Evolutionary conservation across 2,329 filamentous ascomycete species (phyloP).

Genomic region (Xylaria sp.): DNA sequence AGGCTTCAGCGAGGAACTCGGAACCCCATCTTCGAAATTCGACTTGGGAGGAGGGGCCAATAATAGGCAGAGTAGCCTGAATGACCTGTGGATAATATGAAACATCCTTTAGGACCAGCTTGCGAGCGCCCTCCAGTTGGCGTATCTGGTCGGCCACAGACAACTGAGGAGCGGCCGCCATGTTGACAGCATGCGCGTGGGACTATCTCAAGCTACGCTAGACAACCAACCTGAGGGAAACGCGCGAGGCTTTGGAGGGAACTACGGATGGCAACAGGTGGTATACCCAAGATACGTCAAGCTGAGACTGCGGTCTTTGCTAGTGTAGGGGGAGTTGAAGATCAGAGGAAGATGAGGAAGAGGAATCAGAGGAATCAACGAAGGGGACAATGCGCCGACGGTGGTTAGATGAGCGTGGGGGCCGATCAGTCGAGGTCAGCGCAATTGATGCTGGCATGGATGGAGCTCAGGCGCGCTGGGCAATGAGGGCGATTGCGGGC

Average conservation of each 20-base stretch:
- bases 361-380: not conserved
- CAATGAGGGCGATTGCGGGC: not conserved
- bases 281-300: constrained; percentile 15
- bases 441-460: constrained; percentile 15
- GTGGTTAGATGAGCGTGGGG: not conserved
- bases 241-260: constrained; percentile 4
- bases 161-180: constrained; percentile 63
- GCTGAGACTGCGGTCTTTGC: not conserved
- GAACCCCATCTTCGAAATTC: constrained; percentile 95
- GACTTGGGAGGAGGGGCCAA: constrained; percentile 77
- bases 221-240: constrained; percentile 23
- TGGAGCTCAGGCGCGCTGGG: not conserved
- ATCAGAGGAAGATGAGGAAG: not conserved
- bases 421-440: constrained; percentile 9
- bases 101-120: constrained; percentile 86
- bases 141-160: constrained; percentile 78
- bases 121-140: constrained; percentile 90
- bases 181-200: constrained; percentile 49
- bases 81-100: constrained; percentile 93
- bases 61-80: constrained; percentile 90
- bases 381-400: constrained; percentile 18
- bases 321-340: constrained; percentile 3
- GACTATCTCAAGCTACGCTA: constrained; percentile 28
- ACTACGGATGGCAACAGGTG: constrained; percentile 29
- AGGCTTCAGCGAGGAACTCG: constrained; percentile 95